Evolutionary conservation across 2,329 filamentous ascomycete genomes (phyloP).

Genomic region (Didymella exigua): DNA sequence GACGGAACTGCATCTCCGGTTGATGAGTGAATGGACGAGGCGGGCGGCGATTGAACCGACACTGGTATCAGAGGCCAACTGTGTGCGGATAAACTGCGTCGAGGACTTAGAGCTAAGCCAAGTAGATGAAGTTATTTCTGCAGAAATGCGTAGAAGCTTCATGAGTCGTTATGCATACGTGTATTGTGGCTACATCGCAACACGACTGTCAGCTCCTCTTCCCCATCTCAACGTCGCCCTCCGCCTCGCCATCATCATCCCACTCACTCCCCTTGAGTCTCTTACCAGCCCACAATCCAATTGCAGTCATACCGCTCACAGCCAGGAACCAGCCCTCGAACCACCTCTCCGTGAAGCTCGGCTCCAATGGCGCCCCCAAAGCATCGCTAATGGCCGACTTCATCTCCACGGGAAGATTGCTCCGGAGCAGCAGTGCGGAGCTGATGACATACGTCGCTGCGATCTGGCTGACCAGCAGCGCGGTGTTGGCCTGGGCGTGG

Average conservation of each 20-base stretch:
- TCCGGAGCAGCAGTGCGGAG: constrained; percentile 75
- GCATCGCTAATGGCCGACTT: constrained; percentile 78
- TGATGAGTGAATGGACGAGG: neutral
- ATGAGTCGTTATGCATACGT: too few species aligned
- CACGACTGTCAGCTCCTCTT: constrained; percentile 62
- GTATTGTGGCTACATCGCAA: too few species aligned
- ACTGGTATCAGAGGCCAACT: neutral
- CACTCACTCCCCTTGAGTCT: constrained; percentile 56
- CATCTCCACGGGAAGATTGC: constrained; percentile 78
- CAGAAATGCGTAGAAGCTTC: too few species aligned
- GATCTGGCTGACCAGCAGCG: constrained; percentile 79
- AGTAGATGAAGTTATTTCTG: too few species aligned
- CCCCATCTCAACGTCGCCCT: constrained; percentile 71
- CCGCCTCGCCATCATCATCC: constrained; percentile 46
- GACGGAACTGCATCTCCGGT: constrained; percentile 3
- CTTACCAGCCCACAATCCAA: constrained; percentile 76
- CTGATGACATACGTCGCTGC: constrained; percentile 85
- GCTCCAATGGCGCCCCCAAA: constrained; percentile 75
- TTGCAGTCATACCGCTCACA: constrained; percentile 67
- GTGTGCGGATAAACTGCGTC: too few species aligned
- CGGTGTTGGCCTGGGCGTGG: constrained; percentile 77
- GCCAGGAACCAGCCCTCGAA: constrained; percentile 86
- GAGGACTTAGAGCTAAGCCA: too few species aligned
- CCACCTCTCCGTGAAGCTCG: constrained; percentile 77
- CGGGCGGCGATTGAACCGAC: constrained; percentile 2